Percentiles rank a stretch among this genome's conserved stretches.
phyloP scores from a whole-genome alignment of 768 basidiomycete genomes.

The Leccinellum luteum region DNA sequence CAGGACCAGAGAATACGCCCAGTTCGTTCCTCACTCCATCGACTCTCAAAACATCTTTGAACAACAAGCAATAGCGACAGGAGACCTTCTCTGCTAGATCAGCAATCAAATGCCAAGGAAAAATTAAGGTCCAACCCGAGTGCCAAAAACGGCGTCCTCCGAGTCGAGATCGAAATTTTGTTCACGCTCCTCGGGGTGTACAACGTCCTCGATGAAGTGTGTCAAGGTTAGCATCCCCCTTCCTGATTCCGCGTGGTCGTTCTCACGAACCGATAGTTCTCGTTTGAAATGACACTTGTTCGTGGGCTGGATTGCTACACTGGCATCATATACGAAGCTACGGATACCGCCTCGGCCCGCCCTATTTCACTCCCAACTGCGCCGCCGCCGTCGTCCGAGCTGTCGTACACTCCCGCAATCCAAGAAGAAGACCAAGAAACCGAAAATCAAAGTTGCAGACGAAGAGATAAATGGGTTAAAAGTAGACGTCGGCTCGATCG shows the following conservation, averaged over 20 bases:
- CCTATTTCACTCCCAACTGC: slow-evolving; percentile 55
- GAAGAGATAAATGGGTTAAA: slow-evolving; percentile 90
- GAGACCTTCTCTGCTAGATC: too few relatives aligned
- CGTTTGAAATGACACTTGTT: slow-evolving; percentile 94
- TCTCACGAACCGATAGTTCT: slow-evolving; percentile 52
- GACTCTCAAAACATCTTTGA: too few relatives aligned
- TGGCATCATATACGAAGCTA: slow-evolving; percentile 96
- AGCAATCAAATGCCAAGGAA: too few relatives aligned
- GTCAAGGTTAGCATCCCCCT: slow-evolving; percentile 4
- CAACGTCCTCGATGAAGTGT: slow-evolving; percentile 71
- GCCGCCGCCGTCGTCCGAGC: slow-evolving; percentile 22
- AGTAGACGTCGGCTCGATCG: slow-evolving; percentile 95
- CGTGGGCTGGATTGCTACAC: slow-evolving; percentile 99
- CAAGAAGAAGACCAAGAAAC: slow-evolving; percentile 42
- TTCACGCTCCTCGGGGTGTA: slow-evolving; percentile 55
- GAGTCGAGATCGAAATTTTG: too few relatives aligned
- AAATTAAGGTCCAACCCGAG: too few relatives aligned
- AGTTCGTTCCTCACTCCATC: too few relatives aligned
- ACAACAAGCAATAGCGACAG: too few relatives aligned
- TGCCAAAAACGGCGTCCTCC: too few relatives aligned
- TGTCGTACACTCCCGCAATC: slow-evolving; percentile 24
- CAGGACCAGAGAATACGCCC: too few relatives aligned
- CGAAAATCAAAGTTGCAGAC: slow-evolving; percentile 41
- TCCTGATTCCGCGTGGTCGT: background rate
- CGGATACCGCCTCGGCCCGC: slow-evolving; percentile 86